Evolutionary conservation across 345 rosid species (phyloP), one percentile per base, ranked within the genome.

Genomic region (Limnanthes douglasii): DNA sequence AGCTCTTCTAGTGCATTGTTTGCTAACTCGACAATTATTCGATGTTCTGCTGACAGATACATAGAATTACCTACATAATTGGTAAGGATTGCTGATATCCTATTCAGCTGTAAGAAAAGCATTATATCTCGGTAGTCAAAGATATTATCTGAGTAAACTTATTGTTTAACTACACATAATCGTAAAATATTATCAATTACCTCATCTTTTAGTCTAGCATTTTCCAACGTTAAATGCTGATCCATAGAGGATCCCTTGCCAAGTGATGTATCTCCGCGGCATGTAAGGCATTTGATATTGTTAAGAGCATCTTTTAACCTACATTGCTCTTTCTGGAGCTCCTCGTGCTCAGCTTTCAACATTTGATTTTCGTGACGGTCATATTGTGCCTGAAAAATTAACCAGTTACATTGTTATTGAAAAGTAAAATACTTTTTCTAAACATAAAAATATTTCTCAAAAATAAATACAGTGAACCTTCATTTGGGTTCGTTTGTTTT

Each of bases 171-270:
- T 11, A 17, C 11, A 11, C 35, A 19, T 22, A 3, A 1, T 1
- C 10, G 1, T 1, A 10, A 37, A 9, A 28, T 18, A 14, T 8
- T 9, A 3, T 8, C 8, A 6, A 26, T 15, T 38, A 90, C 98
- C 93, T 90, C 98, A 64, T 90, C 96, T 47, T 96, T 61, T 42
- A 90, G 31, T 21, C 85, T 68, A 19, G 78, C 72, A 60, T 90
- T 90, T 61, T 90, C 98, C 16, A 84, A 69, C 13, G 96, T 73
- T 23, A 90, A 45, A 49, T 90, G 94, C 43, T 90, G 98, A 53
- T 90, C 98, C 27, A 80, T 94, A 34, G 75, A 80, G 8, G 98
- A 84, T 93, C 84, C 84, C 38, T 90, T 94, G 18, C 96, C 98
- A 6, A 90, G 53, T 14, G 93, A 74, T 0, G 98, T 84, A 1